Evolutionary conservation across 2,329 filamentous ascomycete species (phyloP), one percentile per base, ranked within the genome.

Genomic region (Leptodontidium sp.): DNA sequence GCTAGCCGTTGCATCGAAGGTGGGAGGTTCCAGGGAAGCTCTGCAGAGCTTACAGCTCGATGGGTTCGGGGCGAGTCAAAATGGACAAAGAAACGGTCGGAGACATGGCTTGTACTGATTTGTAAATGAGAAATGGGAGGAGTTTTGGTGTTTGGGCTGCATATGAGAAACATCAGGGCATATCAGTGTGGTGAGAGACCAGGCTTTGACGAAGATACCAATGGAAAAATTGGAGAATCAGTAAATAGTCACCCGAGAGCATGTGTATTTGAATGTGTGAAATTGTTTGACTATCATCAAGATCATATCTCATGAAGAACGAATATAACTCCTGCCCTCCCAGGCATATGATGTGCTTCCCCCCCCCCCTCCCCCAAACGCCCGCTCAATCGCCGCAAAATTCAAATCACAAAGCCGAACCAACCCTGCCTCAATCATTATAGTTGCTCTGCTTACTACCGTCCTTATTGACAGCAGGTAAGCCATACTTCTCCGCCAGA

Each of bases 1-100:
- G 66, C 78, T 90, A 66, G 85, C 87, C 64, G 88, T 90, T 66
- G 89, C 89, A 5, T 83, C 84, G 29, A 84, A 87, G 66, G 84
- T 91, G 61, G 88, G 88, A 2, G 81, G 81, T 58, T 84, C 84
- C 4, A 86, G 88, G 70, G 89, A 91, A 77, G 85, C 85, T 45
- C 84, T 90, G 67, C 88, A 89, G 65, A 84, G 84, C 71, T 77
- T 90, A 64, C 85, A 86, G 73, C 75, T 86, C 49, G 87, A 86
- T 8, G 69, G 67, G 49, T 77, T 77, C 29, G 65, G 35, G n/a
- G 32, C 32, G 35, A n/a, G 49, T 59, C 59, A 55, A n/a, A 66
- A 61, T 52, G 68, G 68, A 43, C 52, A 49, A 32, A 64, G 59
- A 35, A 64, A 64, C 32, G 72, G 75, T 63, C 26, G 47, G 14